A percentile compares a stretch with the other conserved stretches of the same genome.
phyloP scores from a whole-genome alignment of 2,329 filamentous ascomycete species.

The Colletotrichum australisinense region DNA sequence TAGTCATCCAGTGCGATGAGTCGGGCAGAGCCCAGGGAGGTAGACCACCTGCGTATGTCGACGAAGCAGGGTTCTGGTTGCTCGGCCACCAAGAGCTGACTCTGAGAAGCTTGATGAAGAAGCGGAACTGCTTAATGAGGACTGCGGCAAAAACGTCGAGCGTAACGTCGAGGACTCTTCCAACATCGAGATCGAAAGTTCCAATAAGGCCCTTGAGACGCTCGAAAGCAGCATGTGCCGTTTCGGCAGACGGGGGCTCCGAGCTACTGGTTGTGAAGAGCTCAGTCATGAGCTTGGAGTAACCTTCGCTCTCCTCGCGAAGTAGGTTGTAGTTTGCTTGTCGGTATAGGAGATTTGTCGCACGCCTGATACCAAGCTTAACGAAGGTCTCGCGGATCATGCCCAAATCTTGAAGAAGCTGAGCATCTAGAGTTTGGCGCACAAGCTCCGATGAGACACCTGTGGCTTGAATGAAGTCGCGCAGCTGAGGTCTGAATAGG shows the following conservation, averaged over 20 bases:
- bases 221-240: constrained; percentile 88
- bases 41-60: constrained; percentile 71
- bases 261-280: constrained; percentile 89
- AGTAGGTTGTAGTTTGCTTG: constrained; percentile 97
- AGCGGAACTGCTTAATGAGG: constrained; percentile 90
- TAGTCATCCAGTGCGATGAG: constrained; percentile 70
- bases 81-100: constrained; percentile 98
- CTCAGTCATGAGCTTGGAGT: constrained; percentile 95
- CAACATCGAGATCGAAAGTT: constrained; percentile 96
- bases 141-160: constrained; percentile 95
- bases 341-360: constrained; percentile 92
- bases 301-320: constrained; percentile 95
- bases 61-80: constrained; percentile 56
- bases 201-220: constrained; percentile 94
- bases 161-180: constrained; percentile 92
- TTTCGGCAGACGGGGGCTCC: constrained; percentile 77
- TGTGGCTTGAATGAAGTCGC: constrained; percentile 77
- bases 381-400: constrained; percentile 88
- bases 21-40: constrained; percentile 87
- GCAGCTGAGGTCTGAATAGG: constrained; percentile 63
- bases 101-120: constrained; percentile 93
- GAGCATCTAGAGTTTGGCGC: constrained; percentile 85
- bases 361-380: constrained; percentile 85
- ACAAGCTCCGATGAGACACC: constrained; percentile 78
- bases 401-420: constrained; percentile 79